Conservation (phyloP, 148 eudicot genomes). For the Pharnaceum exiguum region DNA sequence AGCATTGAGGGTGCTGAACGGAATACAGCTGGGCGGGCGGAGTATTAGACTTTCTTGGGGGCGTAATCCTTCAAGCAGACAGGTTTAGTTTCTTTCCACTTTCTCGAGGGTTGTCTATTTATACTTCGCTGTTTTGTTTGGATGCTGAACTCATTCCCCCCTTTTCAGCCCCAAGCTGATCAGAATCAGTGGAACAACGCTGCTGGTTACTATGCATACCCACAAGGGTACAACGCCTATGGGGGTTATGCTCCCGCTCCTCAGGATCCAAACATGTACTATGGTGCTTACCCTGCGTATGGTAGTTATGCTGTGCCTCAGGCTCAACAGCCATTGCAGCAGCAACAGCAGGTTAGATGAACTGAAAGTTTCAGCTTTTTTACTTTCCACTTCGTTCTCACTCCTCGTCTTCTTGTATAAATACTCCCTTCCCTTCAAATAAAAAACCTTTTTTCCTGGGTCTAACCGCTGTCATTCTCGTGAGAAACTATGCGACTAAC, state of each 20-base stretch:
- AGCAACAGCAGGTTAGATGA: slow-evolving; percentile 41
- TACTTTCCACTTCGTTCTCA: background rate
- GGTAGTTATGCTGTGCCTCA: slow-evolving; percentile 64
- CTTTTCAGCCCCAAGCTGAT: slow-evolving; percentile 57
- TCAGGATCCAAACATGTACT: slow-evolving; percentile 79
- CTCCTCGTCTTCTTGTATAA: too few species aligned
- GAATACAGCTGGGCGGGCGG: slow-evolving; percentile 77
- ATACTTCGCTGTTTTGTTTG: background rate
- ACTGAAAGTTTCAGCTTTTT: background rate
- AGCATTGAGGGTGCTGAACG: slow-evolving; percentile 60
- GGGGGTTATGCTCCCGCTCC: slow-evolving; percentile 71
- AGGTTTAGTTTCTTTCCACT: slow-evolving; percentile 28
- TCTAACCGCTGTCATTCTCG: too few species aligned
- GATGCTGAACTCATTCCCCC: background rate
- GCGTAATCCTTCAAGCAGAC: slow-evolving; percentile 81
- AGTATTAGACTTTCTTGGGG: slow-evolving; percentile 96
- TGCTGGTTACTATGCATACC: slow-evolving; percentile 69
- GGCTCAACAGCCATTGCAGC: slow-evolving; percentile 46
- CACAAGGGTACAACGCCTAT: slow-evolving; percentile 67
- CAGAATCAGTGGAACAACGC: slow-evolving; percentile 57
- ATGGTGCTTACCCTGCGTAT: slow-evolving; percentile 82
- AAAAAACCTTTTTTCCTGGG: too few species aligned
- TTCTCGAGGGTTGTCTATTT: too few species aligned
- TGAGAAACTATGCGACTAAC: too few species aligned
- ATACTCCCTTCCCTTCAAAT: too few species aligned